Evolutionary conservation across 2,329 filamentous ascomycete genomes (phyloP).

Genomic region (Penicillium sp.): DNA sequence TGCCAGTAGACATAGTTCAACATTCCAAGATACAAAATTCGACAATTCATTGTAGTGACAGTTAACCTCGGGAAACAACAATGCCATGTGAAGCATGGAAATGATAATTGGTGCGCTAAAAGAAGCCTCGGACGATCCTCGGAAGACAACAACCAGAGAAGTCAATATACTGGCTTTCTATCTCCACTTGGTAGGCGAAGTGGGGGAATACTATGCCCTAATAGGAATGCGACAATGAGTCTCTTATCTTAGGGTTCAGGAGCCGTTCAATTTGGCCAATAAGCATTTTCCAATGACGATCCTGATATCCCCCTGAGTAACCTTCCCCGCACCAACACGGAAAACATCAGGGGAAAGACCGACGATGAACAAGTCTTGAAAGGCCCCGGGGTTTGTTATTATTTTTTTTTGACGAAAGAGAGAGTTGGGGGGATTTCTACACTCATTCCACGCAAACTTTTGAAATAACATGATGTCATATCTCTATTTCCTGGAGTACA

Average conservation of each 20-base stretch:
- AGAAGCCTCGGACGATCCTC: neutral
- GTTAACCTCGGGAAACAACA: neutral
- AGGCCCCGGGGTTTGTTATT: neutral
- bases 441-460: no score
- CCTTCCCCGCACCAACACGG: constrained; percentile 2
- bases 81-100: neutral
- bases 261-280: constrained; percentile 3
- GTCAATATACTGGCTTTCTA: neutral
- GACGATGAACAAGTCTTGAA: neutral
- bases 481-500: no score
- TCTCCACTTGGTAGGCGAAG: neutral
- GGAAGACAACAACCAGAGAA: neutral
- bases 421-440: no score
- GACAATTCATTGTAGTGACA: neutral
- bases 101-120: neutral
- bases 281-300: constrained; percentile 1
- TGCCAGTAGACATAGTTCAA: neutral
- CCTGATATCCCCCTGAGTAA: constrained; percentile 12
- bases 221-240: neutral
- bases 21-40: neutral
- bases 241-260: constrained; percentile 1
- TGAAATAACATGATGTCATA: no score
- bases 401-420: no score
- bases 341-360: neutral
- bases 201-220: neutral